phyloP scores from a whole-genome alignment of 1,284 basidiomycete species.

The Sporisorium graminicola region DNA sequence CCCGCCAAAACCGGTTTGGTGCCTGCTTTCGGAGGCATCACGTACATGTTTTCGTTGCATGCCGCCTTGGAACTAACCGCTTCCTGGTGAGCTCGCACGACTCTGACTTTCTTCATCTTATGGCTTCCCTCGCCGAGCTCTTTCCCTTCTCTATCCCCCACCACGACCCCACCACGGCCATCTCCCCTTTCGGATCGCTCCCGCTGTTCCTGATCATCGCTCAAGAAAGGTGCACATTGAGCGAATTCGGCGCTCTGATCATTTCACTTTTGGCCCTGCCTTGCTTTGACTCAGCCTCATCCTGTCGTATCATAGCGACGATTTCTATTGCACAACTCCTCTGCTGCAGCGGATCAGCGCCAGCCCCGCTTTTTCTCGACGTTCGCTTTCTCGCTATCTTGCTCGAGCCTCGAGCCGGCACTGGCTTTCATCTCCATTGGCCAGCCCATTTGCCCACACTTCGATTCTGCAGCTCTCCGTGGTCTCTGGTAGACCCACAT shows the following conservation, averaged over 20 bases:
- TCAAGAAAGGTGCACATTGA: background rate
- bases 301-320: conserved; percentile 1
- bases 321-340: background rate
- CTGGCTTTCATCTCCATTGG: background rate
- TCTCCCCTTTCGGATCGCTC: background rate
- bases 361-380: background rate
- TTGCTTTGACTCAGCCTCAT: conserved; percentile 4
- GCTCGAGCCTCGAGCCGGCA: background rate
- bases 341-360: background rate
- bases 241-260: background rate
- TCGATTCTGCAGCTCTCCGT: background rate
- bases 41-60: background rate
- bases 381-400: background rate
- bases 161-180: conserved; percentile 5
- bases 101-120: background rate
- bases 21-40: background rate
- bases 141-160: background rate
- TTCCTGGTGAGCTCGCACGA: background rate
- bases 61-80: background rate
- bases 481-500: background rate
- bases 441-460: no score
- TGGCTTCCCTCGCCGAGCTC: conserved; percentile 3
- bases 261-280: background rate
- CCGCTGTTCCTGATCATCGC: background rate
- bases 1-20: background rate